Conservation (phyloP, 2,329 filamentous ascomycete species). For the Lasiodiplodia gonubiensis region DNA sequence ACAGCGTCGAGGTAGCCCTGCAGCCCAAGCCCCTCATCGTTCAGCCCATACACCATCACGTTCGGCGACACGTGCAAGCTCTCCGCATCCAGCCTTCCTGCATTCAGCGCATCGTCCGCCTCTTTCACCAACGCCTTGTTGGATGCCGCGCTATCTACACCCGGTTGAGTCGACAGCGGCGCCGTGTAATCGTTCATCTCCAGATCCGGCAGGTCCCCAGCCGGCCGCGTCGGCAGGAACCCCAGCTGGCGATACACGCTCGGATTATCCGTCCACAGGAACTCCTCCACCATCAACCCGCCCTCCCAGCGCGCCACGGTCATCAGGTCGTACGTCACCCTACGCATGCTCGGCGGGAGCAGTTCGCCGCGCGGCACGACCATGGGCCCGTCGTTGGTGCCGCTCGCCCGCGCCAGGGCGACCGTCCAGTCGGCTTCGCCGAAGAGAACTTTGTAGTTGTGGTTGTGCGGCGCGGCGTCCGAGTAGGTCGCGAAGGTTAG, state of each 20-base stretch:
- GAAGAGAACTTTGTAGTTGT: not conserved
- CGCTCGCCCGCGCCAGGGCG: not conserved
- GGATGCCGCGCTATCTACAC: not conserved
- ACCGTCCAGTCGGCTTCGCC: not conserved
- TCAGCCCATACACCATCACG: not conserved
- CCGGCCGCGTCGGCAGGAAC: not conserved
- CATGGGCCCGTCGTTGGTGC: not conserved
- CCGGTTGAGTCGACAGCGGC: not conserved
- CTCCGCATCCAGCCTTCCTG: not conserved
- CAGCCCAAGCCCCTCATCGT: not conserved
- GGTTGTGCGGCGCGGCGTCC: not conserved
- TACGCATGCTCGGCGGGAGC: not conserved
- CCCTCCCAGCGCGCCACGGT: not conserved
- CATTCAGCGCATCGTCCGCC: not conserved
- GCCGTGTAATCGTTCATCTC: not conserved
- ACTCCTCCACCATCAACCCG: constrained; percentile 1
- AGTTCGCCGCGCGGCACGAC: not conserved
- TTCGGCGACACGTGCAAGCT: not conserved
- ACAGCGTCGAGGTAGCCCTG: not conserved
- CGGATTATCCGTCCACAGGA: not conserved
- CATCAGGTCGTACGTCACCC: not conserved
- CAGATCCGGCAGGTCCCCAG: not conserved
- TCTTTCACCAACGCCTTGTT: not conserved
- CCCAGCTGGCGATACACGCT: not conserved
- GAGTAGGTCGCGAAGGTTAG: not conserved